Base-by-base conservation (phyloP, 169 alveolate genomes). In the Cryptosporidium andersoni region DNA sequence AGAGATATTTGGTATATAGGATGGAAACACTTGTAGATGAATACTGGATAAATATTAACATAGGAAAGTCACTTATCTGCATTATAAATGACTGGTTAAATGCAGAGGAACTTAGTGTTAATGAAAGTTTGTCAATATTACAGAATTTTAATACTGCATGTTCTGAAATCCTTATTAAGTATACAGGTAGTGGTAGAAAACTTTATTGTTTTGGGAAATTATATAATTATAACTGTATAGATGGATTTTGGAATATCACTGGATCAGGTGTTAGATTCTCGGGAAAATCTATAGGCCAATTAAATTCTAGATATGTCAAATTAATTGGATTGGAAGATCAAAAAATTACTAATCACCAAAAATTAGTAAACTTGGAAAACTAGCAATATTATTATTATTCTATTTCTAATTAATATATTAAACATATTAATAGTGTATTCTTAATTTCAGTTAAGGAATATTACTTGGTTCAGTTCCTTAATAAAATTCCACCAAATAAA, bases 281-380 rank as follows among this genome's bases (percentile, higher is more conserved):
- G 14, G 85, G 85, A 6, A 74, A 74, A 45, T 56, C 85, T 16
- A 7, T 74, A 36, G 85, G 85, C 8, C 55, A 68, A 74, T 48
- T 74, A n/a, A 74, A 55, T 9, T 58, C 74, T 34, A 74, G 48
- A 34, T 74, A 74, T 74, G 68, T 62, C 1, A 74, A 62, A 37
- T 39, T 74, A 55, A 58, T 68, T 3, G 85, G 85, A 14, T 58
- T 25, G 9, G 85, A 74, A 49, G 11, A 25, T 11, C 39, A 51
- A 25, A 0, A 66, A 4, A 4, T 2, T 36, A 11, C 7, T 12
- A 3, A 49, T 36, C 5, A 0, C 1, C 64, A 7, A 1, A 11
- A 12, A 55, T 49, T 1, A 49, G 56, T 49, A 49, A 11, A 49
- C n/a, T 49, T 53, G 34, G 5, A 53, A 25, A 25, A 25, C 25